Conservation (phyloP, 805 yeast genomes). For the Kuraishia capsulata region DNA sequence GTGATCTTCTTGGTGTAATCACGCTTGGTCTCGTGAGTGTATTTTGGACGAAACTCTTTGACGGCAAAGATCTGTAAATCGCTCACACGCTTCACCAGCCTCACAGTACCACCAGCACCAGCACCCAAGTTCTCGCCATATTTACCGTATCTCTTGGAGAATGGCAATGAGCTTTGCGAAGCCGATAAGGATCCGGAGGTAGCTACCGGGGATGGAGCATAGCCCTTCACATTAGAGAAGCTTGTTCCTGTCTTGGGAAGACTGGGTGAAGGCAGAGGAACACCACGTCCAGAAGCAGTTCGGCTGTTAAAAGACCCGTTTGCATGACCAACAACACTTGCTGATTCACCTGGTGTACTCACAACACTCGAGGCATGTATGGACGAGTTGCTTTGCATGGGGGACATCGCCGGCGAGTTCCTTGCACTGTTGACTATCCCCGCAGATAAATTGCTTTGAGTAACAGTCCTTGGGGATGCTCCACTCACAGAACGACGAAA, state of each 20-base stretch:
- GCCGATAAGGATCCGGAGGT: conserved; percentile 31
- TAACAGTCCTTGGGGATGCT: conserved; percentile 6
- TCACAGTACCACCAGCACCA: conserved; percentile 92
- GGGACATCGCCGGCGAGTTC: conserved; percentile 3
- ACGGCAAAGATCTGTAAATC: conserved; percentile 81
- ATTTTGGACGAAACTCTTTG: conserved; percentile 79
- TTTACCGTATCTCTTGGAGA: conserved; percentile 68
- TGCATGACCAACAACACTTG: neutral
- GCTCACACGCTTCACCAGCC: conserved; percentile 54
- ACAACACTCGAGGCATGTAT: conserved; percentile 1
- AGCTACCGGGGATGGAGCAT: conserved; percentile 19
- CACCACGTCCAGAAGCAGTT: neutral
- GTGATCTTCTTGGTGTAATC: conserved; percentile 91
- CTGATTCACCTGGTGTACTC: neutral
- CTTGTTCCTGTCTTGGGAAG: neutral
- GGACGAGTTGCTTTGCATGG: neutral
- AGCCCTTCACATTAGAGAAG: conserved; percentile 2
- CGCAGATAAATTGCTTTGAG: conserved; percentile 1
- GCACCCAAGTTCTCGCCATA: conserved; percentile 86
- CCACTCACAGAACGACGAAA: conserved; percentile 26
- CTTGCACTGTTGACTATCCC: conserved; percentile 2
- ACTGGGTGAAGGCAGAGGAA: neutral
- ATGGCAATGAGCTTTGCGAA: conserved; percentile 37
- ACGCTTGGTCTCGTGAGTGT: conserved; percentile 63
- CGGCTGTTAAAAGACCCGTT: neutral